These are phyloP conservation scores for Pulveroboletus ridleyi DNA, from an alignment of 1,284 basidiomycete species.

Conservation along the genomic window DNA sequence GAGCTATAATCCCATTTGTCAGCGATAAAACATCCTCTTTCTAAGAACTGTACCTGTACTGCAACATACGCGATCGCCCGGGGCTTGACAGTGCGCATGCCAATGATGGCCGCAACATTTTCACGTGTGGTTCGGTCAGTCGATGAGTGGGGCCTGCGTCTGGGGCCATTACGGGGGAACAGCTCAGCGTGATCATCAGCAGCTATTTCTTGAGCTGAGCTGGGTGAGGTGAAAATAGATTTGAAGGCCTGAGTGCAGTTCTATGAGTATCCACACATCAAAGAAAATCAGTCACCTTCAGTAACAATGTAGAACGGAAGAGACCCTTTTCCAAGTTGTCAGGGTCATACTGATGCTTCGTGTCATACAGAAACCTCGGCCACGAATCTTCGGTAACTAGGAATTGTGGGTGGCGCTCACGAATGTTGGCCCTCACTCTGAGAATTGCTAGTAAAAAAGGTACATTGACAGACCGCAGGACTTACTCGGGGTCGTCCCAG, in stretches of 20 bases:
- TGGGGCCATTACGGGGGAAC: not conserved
- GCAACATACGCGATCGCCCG: not conserved
- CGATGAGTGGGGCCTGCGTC: not conserved
- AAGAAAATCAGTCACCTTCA: not conserved
- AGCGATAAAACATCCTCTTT: not conserved
- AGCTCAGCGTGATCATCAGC: not conserved
- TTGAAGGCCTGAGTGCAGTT: not conserved
- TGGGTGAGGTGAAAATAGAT: not conserved
- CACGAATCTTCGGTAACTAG: not conserved
- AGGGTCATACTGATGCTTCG: too few species aligned
- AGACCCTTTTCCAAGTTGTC: not conserved
- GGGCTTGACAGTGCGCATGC: not conserved
- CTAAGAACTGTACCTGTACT: not conserved
- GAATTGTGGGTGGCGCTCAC: not conserved
- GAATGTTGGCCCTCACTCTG: not conserved
- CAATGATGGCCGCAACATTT: not conserved
- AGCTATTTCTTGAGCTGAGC: not conserved
- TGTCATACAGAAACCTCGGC: too few species aligned
- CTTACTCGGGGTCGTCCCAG: not conserved
- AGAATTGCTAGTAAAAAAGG: not conserved
- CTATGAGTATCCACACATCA: too few species aligned
- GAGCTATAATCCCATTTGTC: not conserved
- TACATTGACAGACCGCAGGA: not conserved
- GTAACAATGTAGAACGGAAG: not conserved
- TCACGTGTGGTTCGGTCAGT: not conserved